phyloP scores from a whole-genome alignment of 306 rosid genomes.

The Sphenostylis stenocarpa region DNA sequence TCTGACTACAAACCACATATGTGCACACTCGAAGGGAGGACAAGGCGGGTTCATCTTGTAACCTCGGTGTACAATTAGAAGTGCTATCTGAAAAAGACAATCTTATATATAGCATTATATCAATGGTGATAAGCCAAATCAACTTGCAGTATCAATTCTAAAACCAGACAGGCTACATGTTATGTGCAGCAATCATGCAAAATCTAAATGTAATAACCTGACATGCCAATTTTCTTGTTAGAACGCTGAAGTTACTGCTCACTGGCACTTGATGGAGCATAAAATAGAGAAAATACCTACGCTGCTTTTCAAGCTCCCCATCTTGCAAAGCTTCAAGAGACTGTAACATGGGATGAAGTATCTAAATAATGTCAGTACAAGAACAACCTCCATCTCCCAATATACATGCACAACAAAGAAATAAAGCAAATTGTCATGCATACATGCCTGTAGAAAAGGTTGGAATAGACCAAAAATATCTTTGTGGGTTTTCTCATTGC shows the following conservation, averaged over 20 bases:
- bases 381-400: constrained; percentile 17
- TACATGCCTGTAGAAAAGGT: constrained; percentile 90
- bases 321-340: constrained; percentile 99
- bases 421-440: constrained; percentile 34
- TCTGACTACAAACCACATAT: constrained; percentile 70
- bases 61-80: constrained; percentile 80
- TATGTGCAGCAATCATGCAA: constrained; percentile 26
- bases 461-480: constrained; percentile 94
- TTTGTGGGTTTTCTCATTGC: constrained; percentile 91
- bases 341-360: constrained; percentile 47
- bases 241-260: constrained; percentile 89
- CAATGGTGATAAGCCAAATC: constrained; percentile 26
- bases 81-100: constrained; percentile 89
- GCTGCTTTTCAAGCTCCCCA: constrained; percentile 96
- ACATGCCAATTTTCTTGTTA: constrained; percentile 79
- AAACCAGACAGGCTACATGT: constrained; percentile 11
- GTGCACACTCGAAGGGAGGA: constrained; percentile 96
- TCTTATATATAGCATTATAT: constrained; percentile 45
- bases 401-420: neutral
- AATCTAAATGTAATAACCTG: constrained; percentile 67
- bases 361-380: constrained; percentile 36
- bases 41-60: constrained; percentile 92
- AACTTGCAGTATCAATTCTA: constrained; percentile 19
- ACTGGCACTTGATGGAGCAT: constrained; percentile 96
- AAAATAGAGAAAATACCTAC: constrained; percentile 91